Evolutionary conservation across 148 eudicot species (phyloP).

Genomic region (Tetragonia tetragonoides): DNA sequence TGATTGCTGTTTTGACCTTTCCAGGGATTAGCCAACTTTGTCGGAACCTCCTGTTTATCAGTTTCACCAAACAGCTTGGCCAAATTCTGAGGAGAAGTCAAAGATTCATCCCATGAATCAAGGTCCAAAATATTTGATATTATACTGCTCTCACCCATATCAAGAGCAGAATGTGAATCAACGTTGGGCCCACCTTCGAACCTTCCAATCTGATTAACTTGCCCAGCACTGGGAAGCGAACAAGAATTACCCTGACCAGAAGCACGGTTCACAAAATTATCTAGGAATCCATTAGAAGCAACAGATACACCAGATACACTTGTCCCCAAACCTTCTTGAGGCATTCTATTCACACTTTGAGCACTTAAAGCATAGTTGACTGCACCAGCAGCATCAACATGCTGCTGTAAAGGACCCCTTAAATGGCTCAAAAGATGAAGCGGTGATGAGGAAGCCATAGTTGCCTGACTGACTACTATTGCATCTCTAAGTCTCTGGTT

Average conservation of each 20-base stretch:
- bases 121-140: conserved; percentile 88
- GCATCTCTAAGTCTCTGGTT: conserved; percentile 60
- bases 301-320: conserved; percentile 34
- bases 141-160: conserved; percentile 75
- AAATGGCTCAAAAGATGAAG: conserved; percentile 38
- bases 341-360: conserved; percentile 36
- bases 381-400: conserved; percentile 31
- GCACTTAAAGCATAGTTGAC: conserved; percentile 28
- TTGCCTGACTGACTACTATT: conserved; percentile 38
- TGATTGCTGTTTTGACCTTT: conserved; percentile 69
- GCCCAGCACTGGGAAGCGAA: conserved; percentile 35
- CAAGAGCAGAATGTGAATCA: conserved; percentile 34
- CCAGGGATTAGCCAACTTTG: conserved; percentile 46
- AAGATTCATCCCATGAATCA: conserved; percentile 78
- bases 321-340: conserved; percentile 28
- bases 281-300: conserved; percentile 41
- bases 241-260: conserved; percentile 33
- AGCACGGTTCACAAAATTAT: conserved; percentile 32
- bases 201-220: conserved; percentile 35
- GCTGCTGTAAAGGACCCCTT: conserved; percentile 34
- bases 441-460: conserved; percentile 38
- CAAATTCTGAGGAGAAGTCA: conserved; percentile 72
- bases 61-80: conserved; percentile 64
- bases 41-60: conserved; percentile 50
- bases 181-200: conserved; percentile 39